These are phyloP conservation scores for Eleusine coracana DNA, from an alignment of 176 grass and related monocot species.

Conservation along the genomic window DNA sequence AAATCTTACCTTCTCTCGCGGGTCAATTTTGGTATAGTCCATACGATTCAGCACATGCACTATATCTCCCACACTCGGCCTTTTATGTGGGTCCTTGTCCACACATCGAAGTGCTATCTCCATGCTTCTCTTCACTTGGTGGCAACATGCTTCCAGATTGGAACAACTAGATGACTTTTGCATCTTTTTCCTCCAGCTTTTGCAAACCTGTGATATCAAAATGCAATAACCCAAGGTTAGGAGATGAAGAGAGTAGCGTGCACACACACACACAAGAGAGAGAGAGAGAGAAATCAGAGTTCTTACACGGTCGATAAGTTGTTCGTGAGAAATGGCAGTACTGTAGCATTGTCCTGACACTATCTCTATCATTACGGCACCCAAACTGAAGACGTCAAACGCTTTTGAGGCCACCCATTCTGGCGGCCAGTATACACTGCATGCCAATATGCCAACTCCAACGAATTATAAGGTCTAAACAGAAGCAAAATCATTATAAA, in stretches of 20 bases:
- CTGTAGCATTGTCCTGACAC: neutral
- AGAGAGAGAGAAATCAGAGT: neutral
- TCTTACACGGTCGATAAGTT: neutral
- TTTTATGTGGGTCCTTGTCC: neutral
- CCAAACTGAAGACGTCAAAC: conserved; percentile 24
- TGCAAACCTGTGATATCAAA: neutral
- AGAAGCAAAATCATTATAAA: no score
- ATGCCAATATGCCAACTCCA: no score
- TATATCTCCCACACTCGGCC: neutral
- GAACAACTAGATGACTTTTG: neutral
- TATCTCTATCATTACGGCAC: conserved; percentile 27
- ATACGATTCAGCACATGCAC: neutral
- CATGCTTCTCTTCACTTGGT: neutral
- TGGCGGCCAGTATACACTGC: neutral
- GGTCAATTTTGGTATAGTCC: no score
- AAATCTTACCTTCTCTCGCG: no score
- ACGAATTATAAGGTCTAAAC: no score
- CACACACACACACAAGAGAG: no score
- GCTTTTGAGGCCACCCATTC: neutral
- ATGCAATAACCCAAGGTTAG: no score
- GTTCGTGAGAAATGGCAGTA: neutral
- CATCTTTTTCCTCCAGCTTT: neutral
- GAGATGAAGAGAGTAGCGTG: no score
- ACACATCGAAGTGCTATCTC: neutral
- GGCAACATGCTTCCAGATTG: neutral